phyloP scores from a whole-genome alignment of 306 rosid species.

The Neltuma alba region DNA sequence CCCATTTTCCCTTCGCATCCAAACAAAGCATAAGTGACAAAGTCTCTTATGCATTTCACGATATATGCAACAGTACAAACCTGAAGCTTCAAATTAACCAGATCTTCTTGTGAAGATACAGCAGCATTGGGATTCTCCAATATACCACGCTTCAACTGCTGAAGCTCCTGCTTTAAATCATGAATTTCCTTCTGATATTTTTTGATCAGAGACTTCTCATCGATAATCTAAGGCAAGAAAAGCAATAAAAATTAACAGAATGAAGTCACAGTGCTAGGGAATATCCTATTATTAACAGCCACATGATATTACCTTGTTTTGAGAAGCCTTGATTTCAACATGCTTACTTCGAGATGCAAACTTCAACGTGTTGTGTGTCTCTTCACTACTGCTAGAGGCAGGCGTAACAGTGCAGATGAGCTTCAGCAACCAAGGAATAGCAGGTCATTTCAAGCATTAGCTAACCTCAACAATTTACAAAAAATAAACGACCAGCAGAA shows the following conservation, averaged over 20 bases:
- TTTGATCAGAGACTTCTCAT: conserved; percentile 89
- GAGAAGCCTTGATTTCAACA: conserved; percentile 86
- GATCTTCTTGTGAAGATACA: conserved; percentile 55
- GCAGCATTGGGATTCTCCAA: conserved; percentile 56
- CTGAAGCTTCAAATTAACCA: conserved; percentile 61
- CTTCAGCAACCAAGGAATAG: conserved; percentile 45
- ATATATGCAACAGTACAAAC: conserved; percentile 36
- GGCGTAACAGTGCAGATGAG: conserved; percentile 95
- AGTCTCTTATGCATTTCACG: conserved; percentile 6
- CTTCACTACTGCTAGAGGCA: conserved; percentile 89
- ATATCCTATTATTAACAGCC: conserved; percentile 13
- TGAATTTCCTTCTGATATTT: conserved; percentile 89
- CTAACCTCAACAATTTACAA: neutral
- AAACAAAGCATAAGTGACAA: neutral
- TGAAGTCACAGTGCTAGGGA: conserved; percentile 10
- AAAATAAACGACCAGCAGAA: neutral
- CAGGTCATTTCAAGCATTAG: conserved; percentile 22
- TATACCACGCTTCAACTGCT: conserved; percentile 76
- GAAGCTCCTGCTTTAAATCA: conserved; percentile 77
- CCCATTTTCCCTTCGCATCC: no score
- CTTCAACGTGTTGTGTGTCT: conserved; percentile 89
- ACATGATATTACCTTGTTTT: conserved; percentile 61
- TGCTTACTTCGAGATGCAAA: conserved; percentile 91
- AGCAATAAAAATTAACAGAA: neutral
- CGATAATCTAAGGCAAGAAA: conserved; percentile 68